A percentile compares a stretch with the other conserved stretches of the same genome.
Evolutionary conservation across 176 grass and related monocot genomes (phyloP).

Genomic region (Oryza punctata): DNA sequence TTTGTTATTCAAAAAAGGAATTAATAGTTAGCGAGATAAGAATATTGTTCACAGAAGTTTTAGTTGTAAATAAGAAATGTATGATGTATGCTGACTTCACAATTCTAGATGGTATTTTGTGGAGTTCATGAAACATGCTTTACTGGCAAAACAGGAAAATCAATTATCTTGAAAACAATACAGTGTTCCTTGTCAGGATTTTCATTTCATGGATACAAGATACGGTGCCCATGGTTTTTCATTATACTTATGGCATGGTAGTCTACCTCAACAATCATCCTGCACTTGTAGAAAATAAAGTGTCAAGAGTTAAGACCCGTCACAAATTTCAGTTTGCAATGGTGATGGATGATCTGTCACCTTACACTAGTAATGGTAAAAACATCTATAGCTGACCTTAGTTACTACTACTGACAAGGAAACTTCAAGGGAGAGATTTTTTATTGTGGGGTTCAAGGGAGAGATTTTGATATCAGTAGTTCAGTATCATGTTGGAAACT

Average conservation of each 20-base stretch:
- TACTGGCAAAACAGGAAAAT: background rate
- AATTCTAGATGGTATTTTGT: background rate
- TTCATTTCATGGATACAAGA: background rate
- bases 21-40: background rate
- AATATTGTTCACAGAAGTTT: background rate
- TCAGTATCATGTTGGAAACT: conserved; percentile 12
- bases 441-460: too few species aligned
- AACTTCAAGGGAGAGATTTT: background rate
- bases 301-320: background rate
- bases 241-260: background rate
- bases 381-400: background rate
- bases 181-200: background rate
- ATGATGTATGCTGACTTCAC: background rate
- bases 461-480: background rate
- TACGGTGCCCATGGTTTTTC: background rate
- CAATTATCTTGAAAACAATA: background rate
- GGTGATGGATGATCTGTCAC: background rate
- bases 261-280: background rate
- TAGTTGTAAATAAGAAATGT: background rate
- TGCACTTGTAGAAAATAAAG: background rate
- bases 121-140: background rate
- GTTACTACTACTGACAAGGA: background rate
- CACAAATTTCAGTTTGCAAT: background rate
- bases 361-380: background rate
- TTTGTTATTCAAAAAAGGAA: background rate